Evolutionary conservation across 495 filamentous ascomycete genomes (phyloP), one percentile per base, ranked within the genome.

Genomic region (Glonium stellatum): DNA sequence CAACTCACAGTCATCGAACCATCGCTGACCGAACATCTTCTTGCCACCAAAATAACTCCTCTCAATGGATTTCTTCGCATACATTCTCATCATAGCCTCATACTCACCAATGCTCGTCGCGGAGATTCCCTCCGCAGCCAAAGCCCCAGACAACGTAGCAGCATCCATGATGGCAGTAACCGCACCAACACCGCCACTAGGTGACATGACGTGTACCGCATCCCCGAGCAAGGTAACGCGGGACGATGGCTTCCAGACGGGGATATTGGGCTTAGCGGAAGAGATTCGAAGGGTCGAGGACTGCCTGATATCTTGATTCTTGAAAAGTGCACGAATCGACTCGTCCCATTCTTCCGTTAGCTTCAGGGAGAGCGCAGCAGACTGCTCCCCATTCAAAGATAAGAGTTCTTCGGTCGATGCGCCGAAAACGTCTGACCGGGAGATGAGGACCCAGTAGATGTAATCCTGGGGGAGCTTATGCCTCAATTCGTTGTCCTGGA

Each of bases 71-170:
- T 75, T 76, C 61, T 77, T 80, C 0, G 60, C 79, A 70, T 82
- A 82, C 0, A 79, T 73, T 67, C 79, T 77, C 80, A 82, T 83
- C 65, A 75, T 71, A 67, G 73, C 77, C 72, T 83, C 80, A 65
- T 81, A 83, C 23, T 63, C 73, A 0, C 71, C 78, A 5, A 81
- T 64, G 5, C 76, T 76, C 0, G 74, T 67, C 34, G 49, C 34
- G 23, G 50, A 67, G 1, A 68, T 68, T 15, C 68, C 66, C 1
- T 63, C 65, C 60, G 81, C 77, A 25, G 64, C 62, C 49, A 82
- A 25, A 56, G 80, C 50, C 55, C 70, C 71, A 3, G 77, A 78
- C 4, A 81, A 50, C 0, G 44, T 35, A 1, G 56, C 67, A 18
- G 64, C 67, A 51, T 71, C 69, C 39, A 44, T 42, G 0, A 72